These are phyloP conservation scores for Plenodomus tracheiphilus DNA, from an alignment of 2,329 filamentous ascomycete species.

Conservation along the genomic window DNA sequence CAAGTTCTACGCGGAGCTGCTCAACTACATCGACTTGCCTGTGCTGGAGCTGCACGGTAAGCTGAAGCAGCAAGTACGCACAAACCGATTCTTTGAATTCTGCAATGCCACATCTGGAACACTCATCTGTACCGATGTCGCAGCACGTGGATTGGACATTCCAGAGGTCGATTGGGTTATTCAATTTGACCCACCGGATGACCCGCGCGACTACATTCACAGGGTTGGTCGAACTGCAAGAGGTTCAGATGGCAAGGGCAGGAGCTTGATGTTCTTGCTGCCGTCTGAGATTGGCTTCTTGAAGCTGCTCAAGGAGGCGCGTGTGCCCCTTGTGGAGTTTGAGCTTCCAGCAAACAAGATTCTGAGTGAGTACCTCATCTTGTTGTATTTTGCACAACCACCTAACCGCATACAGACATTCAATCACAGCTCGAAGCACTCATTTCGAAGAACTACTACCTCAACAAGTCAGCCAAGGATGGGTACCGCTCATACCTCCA, in stretches of 20 bases:
- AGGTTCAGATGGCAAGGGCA: conserved; percentile 79
- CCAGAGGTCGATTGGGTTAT: conserved; percentile 90
- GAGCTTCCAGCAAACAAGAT: conserved; percentile 94
- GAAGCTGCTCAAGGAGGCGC: conserved; percentile 84
- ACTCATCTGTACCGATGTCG: conserved; percentile 94
- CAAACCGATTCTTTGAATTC: conserved; percentile 98
- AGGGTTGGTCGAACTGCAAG: conserved; percentile 93
- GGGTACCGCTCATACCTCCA: conserved; percentile 90
- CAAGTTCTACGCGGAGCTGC: conserved; percentile 89
- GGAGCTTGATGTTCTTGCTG: conserved; percentile 90
- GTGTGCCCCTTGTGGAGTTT: conserved; percentile 93
- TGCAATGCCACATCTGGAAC: conserved; percentile 82
- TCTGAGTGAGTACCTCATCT: conserved; percentile 47
- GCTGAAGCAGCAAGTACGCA: conserved; percentile 99
- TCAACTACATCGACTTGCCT: conserved; percentile 96
- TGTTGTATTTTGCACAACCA: neutral
- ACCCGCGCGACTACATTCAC: conserved; percentile 72
- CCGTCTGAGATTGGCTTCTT: conserved; percentile 92
- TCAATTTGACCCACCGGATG: conserved; percentile 93
- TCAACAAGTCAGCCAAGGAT: conserved; percentile 80
- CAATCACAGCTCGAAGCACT: conserved; percentile 83
- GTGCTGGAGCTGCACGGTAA: conserved; percentile 86
- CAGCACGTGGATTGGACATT: conserved; percentile 92
- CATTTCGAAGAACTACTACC: conserved; percentile 93
- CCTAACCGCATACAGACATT: conserved; percentile 52